These are phyloP conservation scores for Gossypium davidsonii DNA, from an alignment of 441 rosid genomes.

Conservation along the genomic window DNA sequence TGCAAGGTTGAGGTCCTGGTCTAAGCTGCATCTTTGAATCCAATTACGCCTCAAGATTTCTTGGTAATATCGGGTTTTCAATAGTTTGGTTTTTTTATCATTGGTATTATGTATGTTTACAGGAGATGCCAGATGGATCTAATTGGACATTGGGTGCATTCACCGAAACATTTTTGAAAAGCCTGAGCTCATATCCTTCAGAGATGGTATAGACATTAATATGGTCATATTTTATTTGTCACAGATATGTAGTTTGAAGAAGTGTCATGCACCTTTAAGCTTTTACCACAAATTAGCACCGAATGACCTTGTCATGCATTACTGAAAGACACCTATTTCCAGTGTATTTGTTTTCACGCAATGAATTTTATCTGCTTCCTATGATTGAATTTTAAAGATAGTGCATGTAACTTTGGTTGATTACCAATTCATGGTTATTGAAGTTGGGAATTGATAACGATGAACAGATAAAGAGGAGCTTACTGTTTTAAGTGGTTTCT, in stretches of 20 bases:
- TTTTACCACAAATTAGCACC: constrained; percentile 4
- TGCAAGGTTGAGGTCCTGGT: not conserved
- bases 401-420: not conserved
- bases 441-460: not conserved
- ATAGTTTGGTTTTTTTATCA: not conserved
- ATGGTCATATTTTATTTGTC: constrained; percentile 3
- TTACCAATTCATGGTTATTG: not conserved
- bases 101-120: constrained; percentile 12
- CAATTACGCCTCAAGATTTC: not conserved
- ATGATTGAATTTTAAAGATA: not conserved
- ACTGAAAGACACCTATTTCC: not conserved
- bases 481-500: constrained; percentile 30
- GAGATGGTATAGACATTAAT: constrained; percentile 12
- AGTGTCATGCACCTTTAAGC: not conserved
- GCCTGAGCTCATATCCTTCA: constrained; percentile 83
- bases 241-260: not conserved
- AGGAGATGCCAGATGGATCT: constrained; percentile 43
- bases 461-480: not conserved
- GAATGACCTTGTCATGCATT: not conserved
- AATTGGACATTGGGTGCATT: constrained; percentile 68
- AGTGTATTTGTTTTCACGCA: not conserved
- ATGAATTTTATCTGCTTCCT: not conserved
- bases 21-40: not conserved
- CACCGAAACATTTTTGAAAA: constrained; percentile 42
- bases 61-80: not conserved